phyloP scores from a whole-genome alignment of 257 asterid species.

The Orobanche coerulescens region DNA sequence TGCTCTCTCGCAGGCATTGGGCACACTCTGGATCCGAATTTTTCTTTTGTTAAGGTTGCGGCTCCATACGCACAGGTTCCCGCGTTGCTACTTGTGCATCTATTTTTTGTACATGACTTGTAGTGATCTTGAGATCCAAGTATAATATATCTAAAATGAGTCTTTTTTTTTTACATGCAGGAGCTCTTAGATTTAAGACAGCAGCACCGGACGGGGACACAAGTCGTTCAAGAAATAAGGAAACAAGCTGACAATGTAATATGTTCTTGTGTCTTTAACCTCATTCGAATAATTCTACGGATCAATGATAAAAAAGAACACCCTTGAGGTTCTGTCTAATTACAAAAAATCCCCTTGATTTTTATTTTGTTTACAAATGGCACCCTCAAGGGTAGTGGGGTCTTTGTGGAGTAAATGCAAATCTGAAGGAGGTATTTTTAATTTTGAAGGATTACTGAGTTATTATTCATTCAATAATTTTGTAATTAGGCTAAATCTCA shows the following conservation, averaged over 20 bases:
- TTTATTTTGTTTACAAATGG: too few species aligned
- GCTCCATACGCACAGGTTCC: conserved; percentile 86
- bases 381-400: too few species aligned
- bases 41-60: conserved; percentile 76
- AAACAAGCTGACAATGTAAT: conserved; percentile 86
- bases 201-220: conserved; percentile 46
- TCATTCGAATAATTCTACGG: not conserved
- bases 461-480: too few species aligned
- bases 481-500: too few species aligned
- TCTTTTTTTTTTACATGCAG: conserved; percentile 30
- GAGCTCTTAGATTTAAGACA: conserved; percentile 64
- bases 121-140: not conserved
- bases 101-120: too few species aligned
- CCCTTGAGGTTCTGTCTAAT: too few species aligned
- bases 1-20: conserved; percentile 58
- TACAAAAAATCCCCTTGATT: not conserved
- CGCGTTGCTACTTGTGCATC: conserved; percentile 1
- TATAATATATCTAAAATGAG: not conserved
- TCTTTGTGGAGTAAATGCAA: too few species aligned
- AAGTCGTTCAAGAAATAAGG: conserved; percentile 59
- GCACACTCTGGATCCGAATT: conserved; percentile 64
- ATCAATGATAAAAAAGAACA: too few species aligned
- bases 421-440: too few species aligned
- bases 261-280: not conserved
- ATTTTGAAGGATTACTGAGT: too few species aligned